A percentile compares a stretch with the other conserved stretches of the same genome.
These are phyloP conservation scores for Lactifluus echinatus DNA, from an alignment of 768 basidiomycete genomes.

Conservation along the genomic window DNA sequence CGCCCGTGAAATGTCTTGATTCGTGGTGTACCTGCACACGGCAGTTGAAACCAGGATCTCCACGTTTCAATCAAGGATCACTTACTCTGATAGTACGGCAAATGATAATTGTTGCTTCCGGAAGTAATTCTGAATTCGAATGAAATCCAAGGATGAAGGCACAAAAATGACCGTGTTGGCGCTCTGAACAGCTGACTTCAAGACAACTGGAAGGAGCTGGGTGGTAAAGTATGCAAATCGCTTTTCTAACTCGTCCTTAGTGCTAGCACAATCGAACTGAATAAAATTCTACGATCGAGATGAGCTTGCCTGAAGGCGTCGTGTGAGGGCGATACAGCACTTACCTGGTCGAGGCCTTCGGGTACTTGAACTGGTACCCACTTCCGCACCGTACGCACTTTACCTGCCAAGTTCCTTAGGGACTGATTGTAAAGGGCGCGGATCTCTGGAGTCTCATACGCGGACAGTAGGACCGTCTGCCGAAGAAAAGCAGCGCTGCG, in stretches of 20 bases:
- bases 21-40: slow-evolving; percentile 69
- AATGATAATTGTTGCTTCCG: slow-evolving; percentile 66
- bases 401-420: slow-evolving; percentile 80
- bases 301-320: not conserved
- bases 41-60: not conserved
- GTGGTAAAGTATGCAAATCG: slow-evolving; percentile 83
- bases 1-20: slow-evolving; percentile 89
- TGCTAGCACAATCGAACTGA: slow-evolving; percentile 60
- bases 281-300: slow-evolving; percentile 48
- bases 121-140: slow-evolving; percentile 82
- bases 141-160: slow-evolving; percentile 95
- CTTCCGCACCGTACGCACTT: slow-evolving; percentile 57
- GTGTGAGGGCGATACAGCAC: slow-evolving; percentile 19
- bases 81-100: slow-evolving; percentile 84
- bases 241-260: slow-evolving; percentile 76
- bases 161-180: slow-evolving; percentile 82
- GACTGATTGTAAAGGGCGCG: slow-evolving; percentile 67
- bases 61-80: not conserved
- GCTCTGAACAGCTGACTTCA: slow-evolving; percentile 92
- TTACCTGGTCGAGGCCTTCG: slow-evolving; percentile 73
- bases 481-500: slow-evolving; percentile 75
- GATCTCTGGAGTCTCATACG: slow-evolving; percentile 85
- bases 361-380: slow-evolving; percentile 74
- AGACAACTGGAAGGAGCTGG: slow-evolving; percentile 74
- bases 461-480: slow-evolving; percentile 80